Percentiles rank a stretch among this genome's conserved stretches.
Evolutionary conservation across 2,329 filamentous ascomycete species (phyloP).

Genomic region (Coniosporium tulheliwenetii): DNA sequence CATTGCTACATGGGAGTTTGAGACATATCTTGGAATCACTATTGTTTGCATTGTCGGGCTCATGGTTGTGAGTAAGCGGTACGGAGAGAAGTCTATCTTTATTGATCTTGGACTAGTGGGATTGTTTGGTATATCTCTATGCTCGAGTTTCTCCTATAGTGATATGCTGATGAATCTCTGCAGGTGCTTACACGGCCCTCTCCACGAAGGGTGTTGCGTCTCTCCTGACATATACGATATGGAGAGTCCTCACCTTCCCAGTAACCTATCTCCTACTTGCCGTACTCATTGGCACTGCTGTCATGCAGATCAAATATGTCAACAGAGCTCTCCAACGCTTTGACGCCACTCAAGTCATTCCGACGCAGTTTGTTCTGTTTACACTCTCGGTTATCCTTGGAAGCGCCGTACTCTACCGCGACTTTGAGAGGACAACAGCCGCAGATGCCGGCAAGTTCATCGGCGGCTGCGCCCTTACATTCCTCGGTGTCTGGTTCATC

Average conservation of each 20-base stretch:
- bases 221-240: conserved; percentile 78
- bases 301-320: conserved; percentile 96
- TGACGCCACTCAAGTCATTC: conserved; percentile 94
- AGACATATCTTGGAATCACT: conserved; percentile 75
- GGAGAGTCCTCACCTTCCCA: conserved; percentile 77
- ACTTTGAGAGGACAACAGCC: conserved; percentile 71
- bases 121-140: conserved; percentile 53
- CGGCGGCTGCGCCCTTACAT: conserved; percentile 80
- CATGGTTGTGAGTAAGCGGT: conserved; percentile 69
- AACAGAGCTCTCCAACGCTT: conserved; percentile 84
- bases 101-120: conserved; percentile 90
- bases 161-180: not conserved
- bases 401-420: conserved; percentile 82
- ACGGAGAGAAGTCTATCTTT: conserved; percentile 73
- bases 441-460: conserved; percentile 71
- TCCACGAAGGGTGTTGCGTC: conserved; percentile 95
- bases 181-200: conserved; percentile 88
- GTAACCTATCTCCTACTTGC: conserved; percentile 77
- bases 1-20: conserved; percentile 78
- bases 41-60: conserved; percentile 55
- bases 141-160: not conserved
- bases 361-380: conserved; percentile 93
- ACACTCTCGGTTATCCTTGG: conserved; percentile 91
- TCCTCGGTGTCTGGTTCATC: conserved; percentile 93
- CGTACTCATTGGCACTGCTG: conserved; percentile 65